Base-by-base conservation (phyloP, 352 stramenopile species). In the Pythium brachiatum region DNA sequence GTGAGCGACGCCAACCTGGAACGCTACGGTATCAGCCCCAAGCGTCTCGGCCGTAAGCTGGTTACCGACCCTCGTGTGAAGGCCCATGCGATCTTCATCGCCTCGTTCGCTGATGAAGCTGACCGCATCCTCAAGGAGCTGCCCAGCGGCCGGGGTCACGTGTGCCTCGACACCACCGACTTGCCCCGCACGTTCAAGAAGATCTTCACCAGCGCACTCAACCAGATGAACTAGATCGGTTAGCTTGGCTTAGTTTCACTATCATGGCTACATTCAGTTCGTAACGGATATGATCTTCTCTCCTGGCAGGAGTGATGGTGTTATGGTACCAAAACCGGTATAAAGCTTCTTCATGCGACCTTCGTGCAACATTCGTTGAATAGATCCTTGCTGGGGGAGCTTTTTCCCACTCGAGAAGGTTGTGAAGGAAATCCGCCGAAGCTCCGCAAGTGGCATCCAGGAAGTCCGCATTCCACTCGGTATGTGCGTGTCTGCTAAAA, bases 1-100 rank as follows among this genome's bases (percentile, higher is more conserved):
- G 88, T 99, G 47, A 97, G 85, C 36, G 96, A 99, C 75, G 96
- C 96, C 38, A 99, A 99, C 63, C 79, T 99, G 5, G 74, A 96
- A 31, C 84, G 94, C 13, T 99, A 99, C 78, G 78, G 92, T 21
- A 93, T 93, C 55, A 73, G 72, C 12, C 81, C 84, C 1, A 63
- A 69, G 39, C 76, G 72, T 3, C 72, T 93, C 47, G 80, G 76
- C 7, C 71, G 69, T 41, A 79, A 88, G 58, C 60, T 93, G 21
- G 7, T 84, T 13, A 69, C 70, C 4, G 80, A 91, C 26, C 65
- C 69, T 15, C 69, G 65, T 13, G 84, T 93, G 23, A 80, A 88
- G 52, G 80, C 81, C n/a, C 80, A 93, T 52, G 84, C 84, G 25
- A 88, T 93, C 41, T 93, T 93, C 69, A 90, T 93, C 57, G 84